Conservation (phyloP, 306 rosid species). For the Malus fusca region DNA sequence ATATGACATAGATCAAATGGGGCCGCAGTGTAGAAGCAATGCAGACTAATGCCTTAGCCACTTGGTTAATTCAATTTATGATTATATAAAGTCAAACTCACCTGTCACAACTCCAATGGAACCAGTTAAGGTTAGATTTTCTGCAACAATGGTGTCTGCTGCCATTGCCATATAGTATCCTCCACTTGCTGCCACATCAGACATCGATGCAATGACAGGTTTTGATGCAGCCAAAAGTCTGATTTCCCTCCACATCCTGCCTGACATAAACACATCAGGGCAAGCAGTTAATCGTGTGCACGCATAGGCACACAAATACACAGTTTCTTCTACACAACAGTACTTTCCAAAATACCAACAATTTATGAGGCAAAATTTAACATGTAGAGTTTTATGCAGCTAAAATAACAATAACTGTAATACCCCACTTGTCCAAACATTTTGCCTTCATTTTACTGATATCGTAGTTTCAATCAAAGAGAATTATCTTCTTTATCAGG, state of each 20-base stretch:
- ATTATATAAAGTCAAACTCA: constrained; percentile 21
- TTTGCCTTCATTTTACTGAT: background rate
- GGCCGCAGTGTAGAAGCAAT: too few species aligned
- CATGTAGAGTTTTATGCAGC: background rate
- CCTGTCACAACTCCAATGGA: constrained; percentile 97
- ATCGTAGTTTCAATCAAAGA: background rate
- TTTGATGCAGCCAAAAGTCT: constrained; percentile 83
- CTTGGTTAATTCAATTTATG: background rate
- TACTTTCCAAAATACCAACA: background rate
- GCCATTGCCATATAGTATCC: constrained; percentile 99
- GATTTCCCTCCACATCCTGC: constrained; percentile 99
- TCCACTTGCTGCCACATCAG: constrained; percentile 97
- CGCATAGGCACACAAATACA: background rate
- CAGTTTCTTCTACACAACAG: background rate
- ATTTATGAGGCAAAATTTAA: background rate
- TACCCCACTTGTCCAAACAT: background rate
- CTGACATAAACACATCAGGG: constrained; percentile 19
- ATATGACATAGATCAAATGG: background rate
- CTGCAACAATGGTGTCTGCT: constrained; percentile 87
- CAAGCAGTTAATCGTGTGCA: background rate
- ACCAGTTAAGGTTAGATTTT: constrained; percentile 83
- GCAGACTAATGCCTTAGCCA: too few species aligned
- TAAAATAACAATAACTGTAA: background rate
- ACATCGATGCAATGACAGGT: constrained; percentile 95
- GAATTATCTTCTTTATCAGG: background rate